A percentile compares a stretch with the other conserved stretches of the same genome.
Conservation (phyloP, 2,329 filamentous ascomycete species). For the Malbranchea zuffiana region DNA sequence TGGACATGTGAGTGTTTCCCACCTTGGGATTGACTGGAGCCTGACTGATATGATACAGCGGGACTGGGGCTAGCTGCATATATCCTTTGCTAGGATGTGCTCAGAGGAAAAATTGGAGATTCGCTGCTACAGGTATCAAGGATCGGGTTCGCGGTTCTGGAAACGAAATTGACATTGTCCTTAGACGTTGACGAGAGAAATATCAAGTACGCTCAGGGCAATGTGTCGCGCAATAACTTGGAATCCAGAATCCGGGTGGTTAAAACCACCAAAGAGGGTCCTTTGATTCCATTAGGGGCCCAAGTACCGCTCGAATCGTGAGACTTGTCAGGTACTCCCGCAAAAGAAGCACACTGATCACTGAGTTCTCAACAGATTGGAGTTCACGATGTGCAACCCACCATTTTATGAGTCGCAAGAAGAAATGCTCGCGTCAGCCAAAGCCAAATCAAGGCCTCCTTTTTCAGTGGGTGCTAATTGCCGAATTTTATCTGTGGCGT, state of each 20-base stretch:
- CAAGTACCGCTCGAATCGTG: slow-evolving; percentile 21
- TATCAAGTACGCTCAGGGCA: slow-evolving; percentile 53
- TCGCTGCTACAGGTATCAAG: slow-evolving; percentile 51
- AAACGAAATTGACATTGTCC: background rate
- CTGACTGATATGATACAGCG: slow-evolving; percentile 35
- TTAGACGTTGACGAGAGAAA: slow-evolving; percentile 66
- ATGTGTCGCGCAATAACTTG: slow-evolving; percentile 57
- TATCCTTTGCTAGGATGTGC: slow-evolving; percentile 73
- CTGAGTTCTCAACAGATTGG: slow-evolving; percentile 38
- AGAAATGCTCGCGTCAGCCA: slow-evolving; percentile 57
- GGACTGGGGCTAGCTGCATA: slow-evolving; percentile 82
- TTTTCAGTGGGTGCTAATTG: slow-evolving; percentile 42
- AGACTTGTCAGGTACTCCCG: too few species aligned
- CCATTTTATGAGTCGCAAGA: slow-evolving; percentile 74
- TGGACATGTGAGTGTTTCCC: slow-evolving; percentile 54
- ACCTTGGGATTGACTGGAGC: background rate
- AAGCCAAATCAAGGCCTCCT: slow-evolving; percentile 55
- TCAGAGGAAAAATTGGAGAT: slow-evolving; percentile 58
- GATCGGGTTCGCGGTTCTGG: background rate
- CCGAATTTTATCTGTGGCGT: background rate
- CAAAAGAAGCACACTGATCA: background rate
- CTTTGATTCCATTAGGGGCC: slow-evolving; percentile 54
- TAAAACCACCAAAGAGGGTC: slow-evolving; percentile 40
- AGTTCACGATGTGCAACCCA: slow-evolving; percentile 89
- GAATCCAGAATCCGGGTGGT: slow-evolving; percentile 54